Evolutionary conservation across 225 moss, liverwort and hornwort species (phyloP).

Genomic region (Polytrichum commune): DNA sequence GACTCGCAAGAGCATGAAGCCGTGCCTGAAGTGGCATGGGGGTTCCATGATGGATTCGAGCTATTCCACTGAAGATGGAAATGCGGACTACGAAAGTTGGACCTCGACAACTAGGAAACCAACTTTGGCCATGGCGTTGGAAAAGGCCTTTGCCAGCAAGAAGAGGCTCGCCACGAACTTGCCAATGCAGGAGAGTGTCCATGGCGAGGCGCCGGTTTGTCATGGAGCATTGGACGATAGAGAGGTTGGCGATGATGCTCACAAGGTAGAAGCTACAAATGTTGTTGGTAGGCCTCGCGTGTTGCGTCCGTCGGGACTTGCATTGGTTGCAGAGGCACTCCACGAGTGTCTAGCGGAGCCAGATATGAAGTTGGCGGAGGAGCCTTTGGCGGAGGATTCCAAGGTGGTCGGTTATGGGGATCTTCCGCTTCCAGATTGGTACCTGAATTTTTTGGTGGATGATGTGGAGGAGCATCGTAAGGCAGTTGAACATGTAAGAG

Average conservation of each 20-base stretch:
- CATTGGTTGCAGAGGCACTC: neutral
- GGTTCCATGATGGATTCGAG: neutral
- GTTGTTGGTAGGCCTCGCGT: neutral
- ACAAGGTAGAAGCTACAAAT: no score
- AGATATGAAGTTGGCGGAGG: neutral
- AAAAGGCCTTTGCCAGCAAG: neutral
- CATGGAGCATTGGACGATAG: neutral
- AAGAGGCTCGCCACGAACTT: neutral
- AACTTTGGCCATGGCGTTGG: conserved; percentile 1
- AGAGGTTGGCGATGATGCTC: neutral
- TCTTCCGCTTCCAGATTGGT: neutral
- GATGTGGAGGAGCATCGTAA: neutral
- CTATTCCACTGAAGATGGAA: neutral
- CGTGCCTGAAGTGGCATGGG: neutral
- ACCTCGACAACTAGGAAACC: neutral
- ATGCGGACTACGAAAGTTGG: neutral
- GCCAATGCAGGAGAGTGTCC: neutral
- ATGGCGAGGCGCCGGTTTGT: no score
- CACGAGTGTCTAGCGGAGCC: neutral
- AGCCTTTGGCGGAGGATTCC: neutral
- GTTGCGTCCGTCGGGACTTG: neutral
- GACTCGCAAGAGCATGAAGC: neutral
- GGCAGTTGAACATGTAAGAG: neutral
- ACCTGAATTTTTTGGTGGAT: neutral
- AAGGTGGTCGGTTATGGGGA: neutral